Base-by-base conservation (phyloP, 2,329 filamentous ascomycete genomes). In the Trichoderma hamatum region DNA sequence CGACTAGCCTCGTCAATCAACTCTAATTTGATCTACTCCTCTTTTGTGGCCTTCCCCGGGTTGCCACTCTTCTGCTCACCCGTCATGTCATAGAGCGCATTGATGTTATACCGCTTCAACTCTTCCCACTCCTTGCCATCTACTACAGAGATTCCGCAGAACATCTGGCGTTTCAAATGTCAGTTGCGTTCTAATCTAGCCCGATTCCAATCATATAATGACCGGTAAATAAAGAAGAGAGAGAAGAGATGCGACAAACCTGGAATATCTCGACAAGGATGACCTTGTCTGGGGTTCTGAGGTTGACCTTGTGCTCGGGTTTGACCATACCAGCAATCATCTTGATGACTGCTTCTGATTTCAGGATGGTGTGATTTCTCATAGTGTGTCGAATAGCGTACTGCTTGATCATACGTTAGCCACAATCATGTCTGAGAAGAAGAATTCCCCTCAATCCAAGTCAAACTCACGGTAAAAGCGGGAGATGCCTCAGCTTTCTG, bases 301-400 rank as follows among this genome's bases (percentile, higher is more conserved):
- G 85, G 74, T 94, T 89, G 69, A 96, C 93, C 75, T 89, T 91
- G 80, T 96, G 92, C 49, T 84, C 84, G 11, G 84, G 81, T 61
- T 89, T 88, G 70, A 94, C 86, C 34, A 89, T 80, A 49, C 83
- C 81, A 5, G 92, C 92, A 71, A 95, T 85, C 71, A 86, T 87
- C 74, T 90, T 88, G 78, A 96, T 95, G 60, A 95, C 84, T 21
- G 82, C 83, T 72, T 90, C 87, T 69, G 92, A 86, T 73, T 87
- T 90, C 70, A 95, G 83, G 3, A 84, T 84, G 73, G 84, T 89
- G 79, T 94, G 90, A 75, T 92, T 92, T 67, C 92, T 89, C 71
- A 93, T 88, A 16, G 88, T 91, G n/a, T 90, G 88, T 55, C 92
- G 88, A 73, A 96, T 94, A n/a, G 92, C 92, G 79, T 93, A 96